Percentiles rank a stretch among this genome's conserved stretches.
Evolutionary conservation across 768 basidiomycete genomes (phyloP).

Genomic region (Holtermannia corniformis): DNA sequence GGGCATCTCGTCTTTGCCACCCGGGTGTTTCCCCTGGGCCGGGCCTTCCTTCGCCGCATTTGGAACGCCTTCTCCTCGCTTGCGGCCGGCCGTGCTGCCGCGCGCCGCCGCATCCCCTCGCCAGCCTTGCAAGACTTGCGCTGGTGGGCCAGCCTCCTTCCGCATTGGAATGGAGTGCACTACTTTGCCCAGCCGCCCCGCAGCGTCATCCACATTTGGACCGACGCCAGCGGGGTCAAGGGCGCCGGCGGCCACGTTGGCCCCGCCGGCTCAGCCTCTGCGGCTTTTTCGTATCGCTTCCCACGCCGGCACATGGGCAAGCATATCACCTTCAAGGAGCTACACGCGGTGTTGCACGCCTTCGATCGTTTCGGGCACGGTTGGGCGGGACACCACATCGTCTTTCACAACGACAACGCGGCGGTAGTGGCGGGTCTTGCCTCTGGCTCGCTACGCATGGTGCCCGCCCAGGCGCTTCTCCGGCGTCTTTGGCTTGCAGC

Average conservation of each 20-base stretch:
- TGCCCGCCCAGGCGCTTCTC: conserved; percentile 8
- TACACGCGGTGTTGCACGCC: conserved; percentile 40
- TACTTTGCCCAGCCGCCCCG: conserved; percentile 7
- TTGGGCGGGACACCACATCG: conserved; percentile 29
- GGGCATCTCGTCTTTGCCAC: too few relatives aligned
- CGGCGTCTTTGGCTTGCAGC: conserved; percentile 12
- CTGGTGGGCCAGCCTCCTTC: conserved; percentile 40
- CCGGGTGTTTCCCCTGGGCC: too few relatives aligned
- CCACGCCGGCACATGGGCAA: too few relatives aligned
- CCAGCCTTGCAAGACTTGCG: conserved; percentile 24
- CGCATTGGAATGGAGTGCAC: conserved; percentile 39
- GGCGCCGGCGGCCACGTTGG: conserved; percentile 31
- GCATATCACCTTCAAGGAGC: too few relatives aligned
- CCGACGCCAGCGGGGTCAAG: conserved; percentile 41
- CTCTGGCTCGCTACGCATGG: too few relatives aligned
- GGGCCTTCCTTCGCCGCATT: too few relatives aligned
- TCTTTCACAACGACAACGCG: too few relatives aligned
- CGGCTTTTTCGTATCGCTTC: too few relatives aligned
- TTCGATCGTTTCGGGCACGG: conserved; percentile 35
- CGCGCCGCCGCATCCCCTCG: conserved; percentile 25
- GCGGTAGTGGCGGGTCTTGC: too few relatives aligned
- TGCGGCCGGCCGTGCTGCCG: conserved; percentile 17
- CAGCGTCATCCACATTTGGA: conserved; percentile 22
- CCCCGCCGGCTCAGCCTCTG: neutral
- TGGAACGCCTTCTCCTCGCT: too few relatives aligned